Conservation (phyloP, 2,329 filamentous ascomycete species). For the Curvularia verruculosa region DNA sequence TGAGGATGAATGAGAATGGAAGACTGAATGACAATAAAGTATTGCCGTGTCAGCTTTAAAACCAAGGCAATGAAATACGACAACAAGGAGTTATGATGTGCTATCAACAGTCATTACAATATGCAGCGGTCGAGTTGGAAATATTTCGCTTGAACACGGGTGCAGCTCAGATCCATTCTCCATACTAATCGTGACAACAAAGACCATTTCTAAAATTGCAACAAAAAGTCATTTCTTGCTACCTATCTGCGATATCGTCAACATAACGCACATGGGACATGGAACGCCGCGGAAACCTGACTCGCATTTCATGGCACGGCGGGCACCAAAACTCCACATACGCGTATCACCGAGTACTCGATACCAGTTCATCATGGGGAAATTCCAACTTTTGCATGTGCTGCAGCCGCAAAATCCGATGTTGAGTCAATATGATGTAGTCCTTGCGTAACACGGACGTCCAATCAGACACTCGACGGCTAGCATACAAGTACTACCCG, state of each 20-base stretch:
- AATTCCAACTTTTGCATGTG: conserved; percentile 1
- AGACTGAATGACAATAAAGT: background rate
- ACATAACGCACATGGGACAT: background rate
- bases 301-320: background rate
- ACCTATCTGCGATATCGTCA: background rate
- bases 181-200: background rate
- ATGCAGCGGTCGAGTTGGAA: background rate
- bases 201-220: background rate
- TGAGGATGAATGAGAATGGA: conserved; percentile 11
- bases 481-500: conserved; percentile 1
- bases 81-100: background rate
- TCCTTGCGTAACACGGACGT: background rate
- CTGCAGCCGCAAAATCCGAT: background rate
- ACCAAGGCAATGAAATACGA: background rate
- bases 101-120: background rate
- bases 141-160: background rate
- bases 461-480: conserved; percentile 6
- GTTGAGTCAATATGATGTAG: conserved; percentile 12
- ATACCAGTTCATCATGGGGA: background rate
- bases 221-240: background rate
- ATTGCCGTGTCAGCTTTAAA: background rate
- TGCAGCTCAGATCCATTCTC: background rate
- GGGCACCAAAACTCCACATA: background rate
- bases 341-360: background rate
- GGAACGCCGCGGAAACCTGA: conserved; percentile 2